phyloP scores from a whole-genome alignment of 2,329 filamentous ascomycete genomes.

The Hypoxylon sp. region DNA sequence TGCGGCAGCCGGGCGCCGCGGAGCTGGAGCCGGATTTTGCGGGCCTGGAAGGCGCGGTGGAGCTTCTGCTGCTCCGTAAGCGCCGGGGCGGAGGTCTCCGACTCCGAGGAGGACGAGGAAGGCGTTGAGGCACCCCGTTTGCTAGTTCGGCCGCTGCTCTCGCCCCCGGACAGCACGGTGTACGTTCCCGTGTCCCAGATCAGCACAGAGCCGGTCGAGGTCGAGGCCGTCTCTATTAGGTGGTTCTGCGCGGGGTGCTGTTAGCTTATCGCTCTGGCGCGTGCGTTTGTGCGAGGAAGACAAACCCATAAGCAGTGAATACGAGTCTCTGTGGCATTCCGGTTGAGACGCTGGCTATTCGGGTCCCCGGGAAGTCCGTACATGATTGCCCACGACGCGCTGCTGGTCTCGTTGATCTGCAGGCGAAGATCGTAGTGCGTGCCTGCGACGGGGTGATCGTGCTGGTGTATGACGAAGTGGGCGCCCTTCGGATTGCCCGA shows the following conservation, averaged over 20 bases:
- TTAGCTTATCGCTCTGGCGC: background rate
- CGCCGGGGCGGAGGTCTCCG: constrained; percentile 37
- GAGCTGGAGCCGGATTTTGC: constrained; percentile 65
- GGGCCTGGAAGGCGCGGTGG: constrained; percentile 57
- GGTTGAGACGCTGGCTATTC: constrained; percentile 60
- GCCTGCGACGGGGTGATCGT: constrained; percentile 75
- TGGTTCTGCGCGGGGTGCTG: constrained; percentile 57
- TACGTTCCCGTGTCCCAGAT: constrained; percentile 71
- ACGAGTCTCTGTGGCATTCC: constrained; percentile 69
- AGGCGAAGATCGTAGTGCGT: constrained; percentile 74
- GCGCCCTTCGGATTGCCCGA: constrained; percentile 47
- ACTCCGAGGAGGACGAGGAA: no score
- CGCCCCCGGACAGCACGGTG: constrained; percentile 55
- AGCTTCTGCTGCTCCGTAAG: constrained; percentile 57
- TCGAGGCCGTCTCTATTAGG: constrained; percentile 65
- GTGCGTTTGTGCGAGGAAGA: constrained; percentile 1
- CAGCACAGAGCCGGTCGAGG: constrained; percentile 63
- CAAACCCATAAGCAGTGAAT: constrained; percentile 67
- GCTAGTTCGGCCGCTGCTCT: constrained; percentile 45
- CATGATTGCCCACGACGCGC: constrained; percentile 71
- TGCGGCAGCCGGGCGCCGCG: constrained; percentile 62
- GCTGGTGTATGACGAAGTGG: constrained; percentile 76
- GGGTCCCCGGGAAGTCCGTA: constrained; percentile 67
- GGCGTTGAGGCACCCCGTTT: constrained; percentile 36
- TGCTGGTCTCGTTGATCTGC: constrained; percentile 73